phyloP scores from a whole-genome alignment of 1,284 basidiomycete species.

The Irpex rosettiformis region DNA sequence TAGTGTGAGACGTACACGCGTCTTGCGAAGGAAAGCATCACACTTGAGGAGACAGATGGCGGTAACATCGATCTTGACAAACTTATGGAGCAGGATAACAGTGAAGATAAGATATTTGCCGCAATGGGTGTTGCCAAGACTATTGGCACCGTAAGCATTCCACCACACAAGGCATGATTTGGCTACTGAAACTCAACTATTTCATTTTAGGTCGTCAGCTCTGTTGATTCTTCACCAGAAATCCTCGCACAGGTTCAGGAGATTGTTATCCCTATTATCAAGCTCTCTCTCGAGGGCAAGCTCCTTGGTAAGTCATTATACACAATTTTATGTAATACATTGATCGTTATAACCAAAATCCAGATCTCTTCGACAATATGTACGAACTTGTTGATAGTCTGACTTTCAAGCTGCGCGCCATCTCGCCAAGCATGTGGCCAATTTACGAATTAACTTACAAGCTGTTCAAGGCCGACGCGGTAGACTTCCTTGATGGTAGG shows the following conservation, averaged over 20 bases:
- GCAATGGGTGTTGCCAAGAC: constrained; percentile 86
- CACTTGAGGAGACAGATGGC: constrained; percentile 47
- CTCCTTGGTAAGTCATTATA: constrained; percentile 51
- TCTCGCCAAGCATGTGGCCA: constrained; percentile 84
- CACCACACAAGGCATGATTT: not conserved
- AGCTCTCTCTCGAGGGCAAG: constrained; percentile 74
- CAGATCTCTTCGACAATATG: constrained; percentile 86
- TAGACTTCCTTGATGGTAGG: constrained; percentile 83
- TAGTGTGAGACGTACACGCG: constrained; percentile 84
- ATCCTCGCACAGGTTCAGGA: constrained; percentile 81
- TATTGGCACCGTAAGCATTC: constrained; percentile 59
- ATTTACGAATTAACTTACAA: constrained; percentile 82
- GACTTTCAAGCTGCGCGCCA: constrained; percentile 78
- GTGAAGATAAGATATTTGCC: constrained; percentile 81
- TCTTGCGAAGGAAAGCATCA: constrained; percentile 63
- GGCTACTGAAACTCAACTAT: not conserved
- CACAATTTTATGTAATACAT: not conserved
- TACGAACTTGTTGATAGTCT: constrained; percentile 85
- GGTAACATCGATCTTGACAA: constrained; percentile 45
- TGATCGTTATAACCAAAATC: constrained; percentile 5
- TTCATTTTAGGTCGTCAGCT: constrained; percentile 61
- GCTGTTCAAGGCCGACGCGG: constrained; percentile 80
- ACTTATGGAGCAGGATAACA: constrained; percentile 46
- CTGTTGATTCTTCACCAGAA: constrained; percentile 73
- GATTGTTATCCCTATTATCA: constrained; percentile 76